A percentile compares a stretch with the other conserved stretches of the same genome.
Conservation (phyloP, 805 yeast species). For the Isabelozyma pseudorhagii region DNA sequence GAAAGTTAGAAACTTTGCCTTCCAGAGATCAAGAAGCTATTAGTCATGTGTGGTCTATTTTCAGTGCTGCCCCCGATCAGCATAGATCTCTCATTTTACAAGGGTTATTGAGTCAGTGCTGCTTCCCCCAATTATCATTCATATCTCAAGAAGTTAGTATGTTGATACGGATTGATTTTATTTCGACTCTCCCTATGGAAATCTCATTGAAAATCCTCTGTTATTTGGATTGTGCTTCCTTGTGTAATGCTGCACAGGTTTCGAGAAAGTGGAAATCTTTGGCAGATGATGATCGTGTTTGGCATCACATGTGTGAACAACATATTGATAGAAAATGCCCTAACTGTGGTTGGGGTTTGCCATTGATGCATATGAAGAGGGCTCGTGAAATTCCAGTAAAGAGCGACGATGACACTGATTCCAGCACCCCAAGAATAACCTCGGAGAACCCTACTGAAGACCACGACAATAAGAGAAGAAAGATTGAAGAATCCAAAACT, state of each 20-base stretch:
- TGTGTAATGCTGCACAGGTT: conserved; percentile 92
- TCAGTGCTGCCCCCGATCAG: conserved; percentile 66
- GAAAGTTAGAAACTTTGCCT: conserved; percentile 54
- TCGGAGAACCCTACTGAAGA: neutral
- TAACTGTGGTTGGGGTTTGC: conserved; percentile 98
- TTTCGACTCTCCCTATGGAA: conserved; percentile 82
- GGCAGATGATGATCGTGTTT: conserved; percentile 95
- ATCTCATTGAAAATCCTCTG: conserved; percentile 80
- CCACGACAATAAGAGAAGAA: conserved; percentile 7
- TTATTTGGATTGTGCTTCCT: conserved; percentile 87
- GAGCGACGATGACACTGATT: conserved; percentile 9
- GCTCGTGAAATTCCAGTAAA: conserved; percentile 45
- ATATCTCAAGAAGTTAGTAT: conserved; percentile 75
- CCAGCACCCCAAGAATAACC: conserved; percentile 17
- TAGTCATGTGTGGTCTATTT: conserved; percentile 79
- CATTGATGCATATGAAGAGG: conserved; percentile 84
- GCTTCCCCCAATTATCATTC: conserved; percentile 91
- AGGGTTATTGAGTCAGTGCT: conserved; percentile 85
- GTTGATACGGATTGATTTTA: conserved; percentile 84
- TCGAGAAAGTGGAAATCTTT: conserved; percentile 79
- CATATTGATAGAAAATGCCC: conserved; percentile 97
- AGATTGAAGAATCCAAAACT: conserved; percentile 8
- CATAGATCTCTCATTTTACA: conserved; percentile 75
- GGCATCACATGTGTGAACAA: conserved; percentile 98
- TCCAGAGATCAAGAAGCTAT: conserved; percentile 74